Conservation (phyloP, 1,284 basidiomycete species). For the Ustilago nuda region DNA sequence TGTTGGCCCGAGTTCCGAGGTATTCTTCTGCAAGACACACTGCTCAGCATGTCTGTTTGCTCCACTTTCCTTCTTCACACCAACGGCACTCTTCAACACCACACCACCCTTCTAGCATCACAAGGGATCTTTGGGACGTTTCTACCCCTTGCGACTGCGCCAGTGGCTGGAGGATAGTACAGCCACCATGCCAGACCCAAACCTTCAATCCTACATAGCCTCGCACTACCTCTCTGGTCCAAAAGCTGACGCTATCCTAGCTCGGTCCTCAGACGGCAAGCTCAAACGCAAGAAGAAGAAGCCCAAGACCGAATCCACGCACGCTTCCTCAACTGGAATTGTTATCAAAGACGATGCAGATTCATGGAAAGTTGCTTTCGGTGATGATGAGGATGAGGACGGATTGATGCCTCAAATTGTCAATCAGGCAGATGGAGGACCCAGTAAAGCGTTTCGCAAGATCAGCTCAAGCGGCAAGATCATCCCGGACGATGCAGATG, state of each 20-base stretch:
- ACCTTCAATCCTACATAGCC: conserved; percentile 73
- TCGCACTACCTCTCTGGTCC: conserved; percentile 90
- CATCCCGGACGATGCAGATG: not conserved
- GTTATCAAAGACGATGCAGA: conserved; percentile 58
- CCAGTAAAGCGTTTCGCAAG: conserved; percentile 36
- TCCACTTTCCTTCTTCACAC: not conserved
- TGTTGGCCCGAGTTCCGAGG: conserved; percentile 19
- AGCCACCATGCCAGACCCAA: conserved; percentile 57
- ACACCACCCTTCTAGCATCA: not conserved
- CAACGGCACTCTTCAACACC: not conserved
- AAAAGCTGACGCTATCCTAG: conserved; percentile 93
- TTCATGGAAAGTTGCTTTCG: conserved; percentile 34
- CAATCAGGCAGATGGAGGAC: not conserved
- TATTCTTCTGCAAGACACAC: not conserved
- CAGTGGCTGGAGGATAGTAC: not conserved
- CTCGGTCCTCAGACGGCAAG: conserved; percentile 74
- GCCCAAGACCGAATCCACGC: conserved; percentile 66
- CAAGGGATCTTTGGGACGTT: not conserved
- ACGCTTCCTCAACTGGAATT: conserved; percentile 32
- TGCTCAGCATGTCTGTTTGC: not conserved
- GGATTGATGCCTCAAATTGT: conserved; percentile 45
- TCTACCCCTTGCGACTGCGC: no score
- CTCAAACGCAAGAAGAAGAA: conserved; percentile 79
- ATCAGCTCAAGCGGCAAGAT: conserved; percentile 4
- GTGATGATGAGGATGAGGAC: conserved; percentile 50